Evolutionary conservation across 495 filamentous ascomycete species (phyloP), one percentile per base, ranked within the genome.

Genomic region (Podospora tetraspora): DNA sequence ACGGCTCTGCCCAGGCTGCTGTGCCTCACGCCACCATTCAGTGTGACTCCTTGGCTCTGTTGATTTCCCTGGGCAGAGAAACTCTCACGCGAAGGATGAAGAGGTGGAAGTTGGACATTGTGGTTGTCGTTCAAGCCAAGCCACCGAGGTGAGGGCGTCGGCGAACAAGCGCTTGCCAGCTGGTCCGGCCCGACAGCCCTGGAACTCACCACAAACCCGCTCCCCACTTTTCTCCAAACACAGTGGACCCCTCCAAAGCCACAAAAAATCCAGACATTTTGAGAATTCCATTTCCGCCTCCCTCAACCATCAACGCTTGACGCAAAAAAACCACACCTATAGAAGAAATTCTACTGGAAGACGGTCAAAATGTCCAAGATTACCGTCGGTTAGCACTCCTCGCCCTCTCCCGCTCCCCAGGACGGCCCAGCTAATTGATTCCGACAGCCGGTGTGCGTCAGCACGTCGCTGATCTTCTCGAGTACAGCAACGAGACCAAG

Each of bases 401-500:
- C 13, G 2, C 25, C n/a, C 16, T 22, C 9, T 59, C 13, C 37
- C 10, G 21, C 5, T 29, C 22, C 22, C 8, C 59, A 13, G 5
- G 24, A 43, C 27, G n/a, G 13, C 19, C 23, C 43, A 52, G 70
- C 70, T 73, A 58, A 72, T 71, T 58, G 43, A 71, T 72, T 58
- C 68, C 69, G 68, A 76, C 79, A 94, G 92, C 93, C 89, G 93
- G 92, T 91, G 93, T 97, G 87, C 93, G 94, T 88, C 83, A 88
- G 78, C 93, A 97, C 84, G 91, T 97, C 80, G 84, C 91, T 82
- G 87, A 91, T 75, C 85, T 97, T 66, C 90, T 97, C 73, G 90
- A 96, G 71, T 96, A 96, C 88, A 94, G 92, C 83, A 90, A 86
- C 77, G 92, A 97, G 81, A 91, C 92, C 82, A 98, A 99, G 91